Evolutionary conservation across 202 grass and related monocot genomes (phyloP).

Genomic region (Cymbopogon flexuosus): DNA sequence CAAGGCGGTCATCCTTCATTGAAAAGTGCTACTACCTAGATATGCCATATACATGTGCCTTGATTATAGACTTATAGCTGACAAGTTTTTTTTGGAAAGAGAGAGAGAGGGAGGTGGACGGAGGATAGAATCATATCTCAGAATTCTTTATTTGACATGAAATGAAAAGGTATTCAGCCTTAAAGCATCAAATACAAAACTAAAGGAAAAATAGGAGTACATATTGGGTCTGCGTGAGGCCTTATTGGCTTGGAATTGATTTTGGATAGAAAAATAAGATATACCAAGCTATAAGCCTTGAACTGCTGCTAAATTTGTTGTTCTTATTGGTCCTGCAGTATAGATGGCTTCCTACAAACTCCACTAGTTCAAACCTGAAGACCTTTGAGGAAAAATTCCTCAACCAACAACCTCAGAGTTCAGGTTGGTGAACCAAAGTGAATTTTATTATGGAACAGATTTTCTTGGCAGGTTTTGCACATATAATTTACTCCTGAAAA

Average conservation of each 20-base stretch:
- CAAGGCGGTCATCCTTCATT: neutral
- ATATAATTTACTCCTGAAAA: slow-evolving; percentile 22
- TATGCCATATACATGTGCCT: neutral
- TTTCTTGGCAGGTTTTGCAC: neutral
- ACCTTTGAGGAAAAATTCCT: slow-evolving; percentile 89
- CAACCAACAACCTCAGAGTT: slow-evolving; percentile 70
- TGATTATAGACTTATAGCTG: too few species aligned
- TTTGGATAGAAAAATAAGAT: neutral
- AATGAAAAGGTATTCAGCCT: neutral
- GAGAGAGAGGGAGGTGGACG: too few species aligned
- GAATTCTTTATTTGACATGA: neutral
- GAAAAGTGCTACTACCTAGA: neutral
- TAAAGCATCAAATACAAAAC: neutral
- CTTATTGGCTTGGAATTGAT: slow-evolving; percentile 7
- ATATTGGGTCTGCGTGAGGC: neutral
- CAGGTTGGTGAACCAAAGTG: slow-evolving; percentile 48
- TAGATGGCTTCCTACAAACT: slow-evolving; percentile 85
- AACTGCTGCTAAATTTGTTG: slow-evolving; percentile 29
- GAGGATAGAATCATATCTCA: neutral
- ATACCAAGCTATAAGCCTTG: neutral
- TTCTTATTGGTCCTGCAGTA: slow-evolving; percentile 61
- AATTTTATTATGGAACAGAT: slow-evolving; percentile 10
- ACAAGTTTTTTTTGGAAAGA: neutral
- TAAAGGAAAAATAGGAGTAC: neutral
- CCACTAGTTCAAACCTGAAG: slow-evolving; percentile 54